phyloP scores from a whole-genome alignment of 441 rosid genomes.

The Melastoma candidum region DNA sequence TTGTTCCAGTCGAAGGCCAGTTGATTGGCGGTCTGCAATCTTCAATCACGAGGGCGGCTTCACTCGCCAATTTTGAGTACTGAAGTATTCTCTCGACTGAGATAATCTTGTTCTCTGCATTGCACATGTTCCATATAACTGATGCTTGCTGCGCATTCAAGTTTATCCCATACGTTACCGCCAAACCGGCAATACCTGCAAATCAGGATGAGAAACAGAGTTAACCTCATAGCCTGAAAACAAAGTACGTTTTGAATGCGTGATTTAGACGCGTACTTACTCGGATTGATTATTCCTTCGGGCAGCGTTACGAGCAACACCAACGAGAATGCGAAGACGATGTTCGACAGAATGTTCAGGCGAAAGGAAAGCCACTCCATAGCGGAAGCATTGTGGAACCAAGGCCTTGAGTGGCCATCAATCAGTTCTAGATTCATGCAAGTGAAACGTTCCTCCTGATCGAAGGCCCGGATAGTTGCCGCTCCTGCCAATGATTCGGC shows the following conservation, averaged over 20 bases:
- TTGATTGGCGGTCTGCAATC: constrained; percentile 50
- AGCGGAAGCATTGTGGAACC: constrained; percentile 87
- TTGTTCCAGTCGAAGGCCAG: constrained; percentile 87
- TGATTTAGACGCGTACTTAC: constrained; percentile 32
- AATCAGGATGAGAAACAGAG: neutral
- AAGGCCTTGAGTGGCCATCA: constrained; percentile 82
- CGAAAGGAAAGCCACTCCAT: constrained; percentile 99
- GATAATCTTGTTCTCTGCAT: constrained; percentile 91
- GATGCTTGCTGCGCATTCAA: constrained; percentile 84
- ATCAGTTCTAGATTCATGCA: constrained; percentile 56
- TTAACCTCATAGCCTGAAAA: no score
- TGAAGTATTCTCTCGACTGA: constrained; percentile 97
- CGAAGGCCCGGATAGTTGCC: constrained; percentile 87
- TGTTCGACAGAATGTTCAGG: constrained; percentile 76
- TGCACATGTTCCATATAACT: constrained; percentile 91
- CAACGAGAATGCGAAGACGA: constrained; percentile 90
- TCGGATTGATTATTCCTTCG: constrained; percentile 93
- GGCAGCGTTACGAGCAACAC: constrained; percentile 85
- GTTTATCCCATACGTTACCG: constrained; percentile 88
- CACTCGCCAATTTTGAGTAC: constrained; percentile 66
- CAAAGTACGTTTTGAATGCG: no score
- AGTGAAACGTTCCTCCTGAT: constrained; percentile 64
- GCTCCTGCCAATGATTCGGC: constrained; percentile 92
- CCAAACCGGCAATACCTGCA: constrained; percentile 93
- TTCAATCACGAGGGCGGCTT: constrained; percentile 63